Percentiles rank a stretch among this genome's conserved stretches.
These are phyloP conservation scores for Ganoderma meredithae DNA, from an alignment of 1,284 basidiomycete genomes.

Conservation along the genomic window DNA sequence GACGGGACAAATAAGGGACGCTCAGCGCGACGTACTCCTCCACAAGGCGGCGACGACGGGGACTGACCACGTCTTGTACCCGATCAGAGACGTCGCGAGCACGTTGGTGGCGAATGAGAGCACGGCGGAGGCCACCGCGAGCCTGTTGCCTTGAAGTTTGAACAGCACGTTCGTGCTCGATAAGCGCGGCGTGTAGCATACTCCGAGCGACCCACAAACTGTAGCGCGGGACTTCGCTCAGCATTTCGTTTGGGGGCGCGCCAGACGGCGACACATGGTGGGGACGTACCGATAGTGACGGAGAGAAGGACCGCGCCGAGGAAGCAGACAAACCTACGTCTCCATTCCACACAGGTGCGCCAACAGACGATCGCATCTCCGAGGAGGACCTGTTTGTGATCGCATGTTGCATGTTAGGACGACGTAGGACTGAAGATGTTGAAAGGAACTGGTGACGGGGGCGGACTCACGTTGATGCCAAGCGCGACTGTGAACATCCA, in stretches of 20 bases:
- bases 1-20: no score
- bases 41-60: no score
- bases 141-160: background rate
- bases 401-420: no score
- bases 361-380: slow-evolving; percentile 18
- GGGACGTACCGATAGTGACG: slow-evolving; percentile 6
- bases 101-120: slow-evolving; percentile 17
- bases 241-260: no score
- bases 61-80: slow-evolving; percentile 14
- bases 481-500: slow-evolving; percentile 3
- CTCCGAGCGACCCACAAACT: slow-evolving; percentile 6
- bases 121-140: background rate
- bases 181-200: background rate
- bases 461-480: slow-evolving; percentile 6
- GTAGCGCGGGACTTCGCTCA: background rate
- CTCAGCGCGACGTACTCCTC: background rate
- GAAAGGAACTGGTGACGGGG: no score
- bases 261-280: background rate
- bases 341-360: slow-evolving; percentile 7
- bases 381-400: background rate
- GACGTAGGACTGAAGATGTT: no score
- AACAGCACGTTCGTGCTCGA: background rate
- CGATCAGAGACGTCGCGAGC: slow-evolving; percentile 15
- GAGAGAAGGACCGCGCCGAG: slow-evolving; percentile 3
- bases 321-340: background rate